These are phyloP conservation scores for Agastache rugosa DNA, from an alignment of 257 asterid species.

Conservation along the genomic window DNA sequence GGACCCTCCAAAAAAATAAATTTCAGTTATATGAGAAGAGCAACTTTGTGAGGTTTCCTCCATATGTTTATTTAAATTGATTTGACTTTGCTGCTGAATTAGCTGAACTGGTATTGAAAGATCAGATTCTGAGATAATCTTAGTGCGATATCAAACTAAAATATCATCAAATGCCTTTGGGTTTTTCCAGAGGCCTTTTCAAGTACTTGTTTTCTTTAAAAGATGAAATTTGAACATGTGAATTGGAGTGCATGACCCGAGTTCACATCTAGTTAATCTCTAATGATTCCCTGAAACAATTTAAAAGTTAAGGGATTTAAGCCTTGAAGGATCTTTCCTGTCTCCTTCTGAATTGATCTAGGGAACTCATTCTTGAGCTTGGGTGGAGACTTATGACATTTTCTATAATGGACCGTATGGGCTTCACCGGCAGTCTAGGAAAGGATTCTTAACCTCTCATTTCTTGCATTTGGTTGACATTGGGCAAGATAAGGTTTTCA, in stretches of 20 bases:
- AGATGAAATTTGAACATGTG: not conserved
- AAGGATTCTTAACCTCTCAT: not conserved
- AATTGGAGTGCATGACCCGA: not conserved
- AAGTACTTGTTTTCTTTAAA: not conserved
- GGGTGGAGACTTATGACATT: not conserved
- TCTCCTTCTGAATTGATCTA: not conserved
- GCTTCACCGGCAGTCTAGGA: not conserved
- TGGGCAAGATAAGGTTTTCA: not conserved
- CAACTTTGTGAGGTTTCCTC: conserved; percentile 18
- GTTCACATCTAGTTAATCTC: not conserved
- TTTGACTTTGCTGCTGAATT: not conserved
- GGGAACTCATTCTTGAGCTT: not conserved
- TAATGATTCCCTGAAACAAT: not conserved
- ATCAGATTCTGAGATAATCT: not conserved
- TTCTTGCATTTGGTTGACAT: not conserved
- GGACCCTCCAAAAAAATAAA: conserved; percentile 41
- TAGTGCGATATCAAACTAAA: not conserved
- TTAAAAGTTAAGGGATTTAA: not conserved
- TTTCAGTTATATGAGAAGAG: not conserved
- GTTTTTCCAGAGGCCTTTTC: not conserved
- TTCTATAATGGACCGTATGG: not conserved
- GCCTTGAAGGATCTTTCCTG: not conserved
- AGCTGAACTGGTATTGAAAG: not conserved
- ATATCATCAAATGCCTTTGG: not conserved
- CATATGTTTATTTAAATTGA: not conserved